phyloP scores from a whole-genome alignment of 371 early-diverging fungal species.

The Syncephalastrum sp. region DNA sequence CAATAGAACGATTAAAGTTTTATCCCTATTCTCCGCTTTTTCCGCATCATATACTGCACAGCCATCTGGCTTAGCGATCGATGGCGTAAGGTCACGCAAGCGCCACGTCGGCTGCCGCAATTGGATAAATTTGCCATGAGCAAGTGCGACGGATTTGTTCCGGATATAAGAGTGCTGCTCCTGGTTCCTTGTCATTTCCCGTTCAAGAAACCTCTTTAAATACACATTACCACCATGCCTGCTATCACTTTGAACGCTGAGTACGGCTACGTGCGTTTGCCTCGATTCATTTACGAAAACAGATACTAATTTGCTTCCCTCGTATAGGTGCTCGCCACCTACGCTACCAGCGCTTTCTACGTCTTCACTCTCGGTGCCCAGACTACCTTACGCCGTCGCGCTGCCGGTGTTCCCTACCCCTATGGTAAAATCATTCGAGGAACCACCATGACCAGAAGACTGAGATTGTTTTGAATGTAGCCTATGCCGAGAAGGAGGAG shows the following conservation, averaged over 20 bases:
- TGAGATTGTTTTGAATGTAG: constrained; percentile 10
- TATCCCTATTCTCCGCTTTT: too few relatives aligned
- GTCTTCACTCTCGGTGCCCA: constrained; percentile 48
- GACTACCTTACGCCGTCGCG: constrained; percentile 57
- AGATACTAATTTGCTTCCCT: neutral
- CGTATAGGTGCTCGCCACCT: constrained; percentile 42
- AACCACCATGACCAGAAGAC: neutral
- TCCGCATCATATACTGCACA: too few relatives aligned
- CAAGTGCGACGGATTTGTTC: too few relatives aligned
- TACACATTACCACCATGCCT: constrained; percentile 21
- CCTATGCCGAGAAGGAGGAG: constrained; percentile 57
- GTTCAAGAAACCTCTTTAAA: too few relatives aligned
- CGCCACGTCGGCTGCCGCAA: too few relatives aligned
- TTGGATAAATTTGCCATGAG: too few relatives aligned
- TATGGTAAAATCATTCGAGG: constrained; percentile 38
- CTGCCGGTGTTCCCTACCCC: constrained; percentile 63
- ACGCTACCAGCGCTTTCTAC: constrained; percentile 38
- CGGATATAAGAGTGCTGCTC: too few relatives aligned
- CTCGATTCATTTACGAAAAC: neutral
- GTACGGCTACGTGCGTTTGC: constrained; percentile 59
- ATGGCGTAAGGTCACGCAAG: too few relatives aligned
- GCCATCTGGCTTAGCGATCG: too few relatives aligned
- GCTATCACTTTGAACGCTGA: constrained; percentile 52
- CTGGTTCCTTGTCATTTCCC: too few relatives aligned
- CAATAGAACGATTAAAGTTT: too few relatives aligned